Evolutionary conservation across 768 basidiomycete species (phyloP).

Genomic region (Suillus placidus): DNA sequence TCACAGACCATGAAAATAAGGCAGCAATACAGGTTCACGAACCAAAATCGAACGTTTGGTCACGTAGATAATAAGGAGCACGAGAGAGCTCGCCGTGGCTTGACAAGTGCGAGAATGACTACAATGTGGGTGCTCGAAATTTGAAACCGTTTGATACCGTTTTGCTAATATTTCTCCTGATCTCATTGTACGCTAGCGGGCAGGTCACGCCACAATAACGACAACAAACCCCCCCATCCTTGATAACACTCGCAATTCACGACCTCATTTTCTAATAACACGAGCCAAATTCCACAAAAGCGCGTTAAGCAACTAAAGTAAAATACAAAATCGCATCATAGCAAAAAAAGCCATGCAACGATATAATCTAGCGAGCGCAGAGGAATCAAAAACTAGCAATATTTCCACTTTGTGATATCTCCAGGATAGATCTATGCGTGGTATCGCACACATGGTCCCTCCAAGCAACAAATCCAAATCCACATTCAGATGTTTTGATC

Average conservation of each 20-base stretch:
- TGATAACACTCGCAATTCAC: background rate
- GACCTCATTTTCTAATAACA: background rate
- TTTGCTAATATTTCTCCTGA: background rate
- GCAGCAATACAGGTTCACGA: background rate
- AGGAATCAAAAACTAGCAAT: background rate
- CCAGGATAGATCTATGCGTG: constrained; percentile 5
- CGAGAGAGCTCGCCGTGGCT: background rate
- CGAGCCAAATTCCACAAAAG: background rate
- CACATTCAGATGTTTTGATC: background rate
- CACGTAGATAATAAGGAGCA: background rate
- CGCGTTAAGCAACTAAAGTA: background rate
- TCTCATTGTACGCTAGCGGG: background rate
- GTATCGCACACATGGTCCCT: constrained; percentile 5
- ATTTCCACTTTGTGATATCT: background rate
- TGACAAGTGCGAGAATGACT: background rate
- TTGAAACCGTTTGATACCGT: background rate
- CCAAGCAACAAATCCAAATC: background rate
- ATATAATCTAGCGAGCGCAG: background rate
- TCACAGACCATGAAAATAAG: background rate
- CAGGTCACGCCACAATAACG: background rate
- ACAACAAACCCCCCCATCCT: background rate
- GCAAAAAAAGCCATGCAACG: background rate
- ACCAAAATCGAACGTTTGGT: background rate
- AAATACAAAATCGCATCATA: background rate
- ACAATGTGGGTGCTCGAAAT: background rate